Percentiles rank a stretch among this genome's conserved stretches.
Evolutionary conservation across 805 yeast species (phyloP).

Genomic region (Clavispora santaluciae): DNA sequence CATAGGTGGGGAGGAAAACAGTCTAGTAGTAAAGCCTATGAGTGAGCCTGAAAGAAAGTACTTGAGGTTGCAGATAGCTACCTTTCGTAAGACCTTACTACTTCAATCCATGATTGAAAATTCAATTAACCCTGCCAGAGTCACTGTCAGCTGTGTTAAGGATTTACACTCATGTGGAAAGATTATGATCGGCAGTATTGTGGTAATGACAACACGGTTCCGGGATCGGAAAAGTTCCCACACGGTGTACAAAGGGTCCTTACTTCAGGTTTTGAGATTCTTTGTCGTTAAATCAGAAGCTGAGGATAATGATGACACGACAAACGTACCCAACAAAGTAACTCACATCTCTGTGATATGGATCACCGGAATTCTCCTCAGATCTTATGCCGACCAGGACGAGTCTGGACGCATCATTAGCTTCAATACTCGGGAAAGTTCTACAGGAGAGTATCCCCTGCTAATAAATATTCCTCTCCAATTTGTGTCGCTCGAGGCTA

Average conservation of each 20-base stretch:
- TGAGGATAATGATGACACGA: too few relatives aligned
- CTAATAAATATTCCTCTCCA: not conserved
- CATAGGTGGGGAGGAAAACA: not conserved
- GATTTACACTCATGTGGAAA: not conserved
- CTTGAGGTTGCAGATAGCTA: constrained; percentile 17
- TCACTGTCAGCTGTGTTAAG: not conserved
- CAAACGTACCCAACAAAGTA: too few relatives aligned
- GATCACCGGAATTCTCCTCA: not conserved
- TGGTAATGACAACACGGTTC: constrained; percentile 29
- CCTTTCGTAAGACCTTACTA: constrained; percentile 24
- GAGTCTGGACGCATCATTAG: too few relatives aligned
- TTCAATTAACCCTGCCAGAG: constrained; percentile 5
- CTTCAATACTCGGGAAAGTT: not conserved
- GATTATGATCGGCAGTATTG: constrained; percentile 24
- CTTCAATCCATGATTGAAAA: constrained; percentile 20
- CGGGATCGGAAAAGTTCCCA: not conserved
- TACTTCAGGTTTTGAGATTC: constrained; percentile 25
- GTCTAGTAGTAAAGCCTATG: not conserved
- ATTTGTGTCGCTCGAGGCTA: not conserved
- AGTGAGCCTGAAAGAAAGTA: constrained; percentile 1
- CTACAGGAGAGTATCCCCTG: not conserved
- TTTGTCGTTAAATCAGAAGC: too few relatives aligned
- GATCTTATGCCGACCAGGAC: not conserved
- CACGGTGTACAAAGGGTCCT: constrained; percentile 28
- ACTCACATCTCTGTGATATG: not conserved